Conservation (phyloP, 352 stramenopile genomes). For the Salisapilia sapeloensis region DNA sequence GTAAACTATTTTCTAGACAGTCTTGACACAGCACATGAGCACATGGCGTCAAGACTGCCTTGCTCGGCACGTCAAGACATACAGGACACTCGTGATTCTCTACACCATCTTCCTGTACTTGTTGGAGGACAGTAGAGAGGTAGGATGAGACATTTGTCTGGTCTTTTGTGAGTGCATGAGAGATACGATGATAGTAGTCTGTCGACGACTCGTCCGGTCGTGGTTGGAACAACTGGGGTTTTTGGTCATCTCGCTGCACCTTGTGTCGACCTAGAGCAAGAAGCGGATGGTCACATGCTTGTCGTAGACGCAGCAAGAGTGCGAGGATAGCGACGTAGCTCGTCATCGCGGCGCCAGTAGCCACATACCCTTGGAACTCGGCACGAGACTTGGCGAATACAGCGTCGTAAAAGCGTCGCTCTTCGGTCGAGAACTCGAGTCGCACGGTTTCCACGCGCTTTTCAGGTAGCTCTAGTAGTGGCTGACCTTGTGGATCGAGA, state of each 20-base stretch:
- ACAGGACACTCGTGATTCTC: slow-evolving; percentile 74
- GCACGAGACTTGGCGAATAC: slow-evolving; percentile 72
- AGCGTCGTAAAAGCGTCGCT: slow-evolving; percentile 76
- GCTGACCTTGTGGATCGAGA: slow-evolving; percentile 33
- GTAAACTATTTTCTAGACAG: slow-evolving; percentile 49
- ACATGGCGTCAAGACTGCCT: slow-evolving; percentile 69
- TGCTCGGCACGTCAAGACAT: slow-evolving; percentile 51
- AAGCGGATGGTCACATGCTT: slow-evolving; percentile 83
- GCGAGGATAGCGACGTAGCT: slow-evolving; percentile 85
- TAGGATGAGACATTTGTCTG: slow-evolving; percentile 12
- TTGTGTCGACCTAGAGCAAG: slow-evolving; percentile 57
- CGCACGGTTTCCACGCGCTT: slow-evolving; percentile 52
- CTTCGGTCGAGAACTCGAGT: slow-evolving; percentile 52
- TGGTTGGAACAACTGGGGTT: slow-evolving; percentile 17
- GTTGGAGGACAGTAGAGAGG: slow-evolving; percentile 52
- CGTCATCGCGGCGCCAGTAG: slow-evolving; percentile 41
- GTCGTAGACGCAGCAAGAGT: slow-evolving; percentile 69
- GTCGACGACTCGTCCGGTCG: slow-evolving; percentile 28
- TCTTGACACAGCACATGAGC: slow-evolving; percentile 68
- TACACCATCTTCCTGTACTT: slow-evolving; percentile 58
- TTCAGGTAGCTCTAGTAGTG: slow-evolving; percentile 47
- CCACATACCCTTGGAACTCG: slow-evolving; percentile 80
- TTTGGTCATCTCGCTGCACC: slow-evolving; percentile 14
- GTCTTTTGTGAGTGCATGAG: slow-evolving; percentile 7
- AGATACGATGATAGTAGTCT: slow-evolving; percentile 43